phyloP scores from a whole-genome alignment of 2,329 filamentous ascomycete species.

The Ceratocystis cacaofunesta region DNA sequence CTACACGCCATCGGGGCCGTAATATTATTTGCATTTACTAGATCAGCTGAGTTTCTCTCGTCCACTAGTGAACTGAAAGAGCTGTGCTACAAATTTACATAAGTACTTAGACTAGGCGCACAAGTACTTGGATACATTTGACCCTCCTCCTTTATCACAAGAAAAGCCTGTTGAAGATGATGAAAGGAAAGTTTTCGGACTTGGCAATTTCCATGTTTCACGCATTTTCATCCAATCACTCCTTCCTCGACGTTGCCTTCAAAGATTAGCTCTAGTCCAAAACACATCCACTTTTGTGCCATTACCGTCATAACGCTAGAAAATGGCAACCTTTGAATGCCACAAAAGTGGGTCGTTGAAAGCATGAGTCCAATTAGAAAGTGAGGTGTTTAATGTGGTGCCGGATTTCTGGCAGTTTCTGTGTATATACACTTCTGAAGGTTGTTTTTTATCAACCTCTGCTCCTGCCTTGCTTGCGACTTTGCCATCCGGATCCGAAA shows the following conservation, averaged over 20 bases:
- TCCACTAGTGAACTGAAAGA: neutral
- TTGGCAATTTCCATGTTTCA: neutral
- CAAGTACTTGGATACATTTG: neutral
- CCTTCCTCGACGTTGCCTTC: neutral
- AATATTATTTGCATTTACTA: neutral
- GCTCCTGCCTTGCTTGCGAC: neutral
- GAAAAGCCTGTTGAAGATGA: neutral
- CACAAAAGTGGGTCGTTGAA: neutral
- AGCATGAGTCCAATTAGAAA: neutral
- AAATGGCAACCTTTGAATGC: neutral
- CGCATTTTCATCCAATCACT: neutral
- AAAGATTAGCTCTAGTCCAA: neutral
- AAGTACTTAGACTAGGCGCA: no score
- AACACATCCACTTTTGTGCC: neutral
- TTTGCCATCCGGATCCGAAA: neutral
- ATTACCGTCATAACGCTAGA: neutral
- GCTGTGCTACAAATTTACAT: neutral
- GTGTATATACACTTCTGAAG: slow-evolving; percentile 3
- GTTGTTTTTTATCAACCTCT: neutral
- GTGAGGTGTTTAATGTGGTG: neutral
- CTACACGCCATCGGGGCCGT: neutral
- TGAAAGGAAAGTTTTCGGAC: neutral
- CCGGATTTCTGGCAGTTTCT: neutral
- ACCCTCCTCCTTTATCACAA: neutral
- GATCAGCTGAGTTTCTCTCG: neutral